A percentile compares a stretch with the other conserved stretches of the same genome.
These are phyloP conservation scores for Rubroboletus pulcherrimus DNA, from an alignment of 768 basidiomycete genomes.

Conservation along the genomic window DNA sequence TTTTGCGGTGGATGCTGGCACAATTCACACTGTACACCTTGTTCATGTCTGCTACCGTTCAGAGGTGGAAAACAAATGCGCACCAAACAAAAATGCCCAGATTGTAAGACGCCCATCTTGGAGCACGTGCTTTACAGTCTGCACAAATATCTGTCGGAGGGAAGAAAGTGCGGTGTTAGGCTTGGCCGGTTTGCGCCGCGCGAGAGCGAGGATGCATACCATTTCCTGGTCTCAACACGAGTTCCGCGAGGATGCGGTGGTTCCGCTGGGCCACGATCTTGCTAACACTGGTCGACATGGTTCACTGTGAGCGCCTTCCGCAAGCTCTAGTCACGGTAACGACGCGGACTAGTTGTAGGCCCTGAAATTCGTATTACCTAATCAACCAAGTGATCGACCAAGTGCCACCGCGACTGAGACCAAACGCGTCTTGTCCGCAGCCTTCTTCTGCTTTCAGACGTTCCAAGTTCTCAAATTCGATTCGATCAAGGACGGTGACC, in stretches of 20 bases:
- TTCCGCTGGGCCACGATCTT: conserved; percentile 65
- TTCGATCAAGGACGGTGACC: neutral
- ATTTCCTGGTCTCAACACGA: conserved; percentile 74
- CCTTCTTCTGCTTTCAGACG: neutral
- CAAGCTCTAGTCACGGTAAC: neutral
- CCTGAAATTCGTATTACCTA: conserved; percentile 12
- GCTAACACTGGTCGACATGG: conserved; percentile 37
- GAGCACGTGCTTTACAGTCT: conserved; percentile 84
- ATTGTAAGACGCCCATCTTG: conserved; percentile 87
- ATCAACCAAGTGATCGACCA: conserved; percentile 14
- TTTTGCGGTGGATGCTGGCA: conserved; percentile 89
- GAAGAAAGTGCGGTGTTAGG: conserved; percentile 10
- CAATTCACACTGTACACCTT: conserved; percentile 62
- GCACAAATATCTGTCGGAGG: conserved; percentile 71
- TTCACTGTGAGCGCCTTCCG: neutral
- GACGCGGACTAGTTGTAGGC: neutral
- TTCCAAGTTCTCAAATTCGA: neutral
- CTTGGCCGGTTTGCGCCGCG: neutral
- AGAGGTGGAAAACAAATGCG: conserved; percentile 9
- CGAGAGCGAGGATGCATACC: conserved; percentile 41
- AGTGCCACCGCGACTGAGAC: neutral
- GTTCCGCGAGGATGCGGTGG: conserved; percentile 63
- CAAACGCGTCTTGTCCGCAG: neutral
- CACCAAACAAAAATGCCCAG: conserved; percentile 89
- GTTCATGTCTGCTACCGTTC: conserved; percentile 6